Evolutionary conservation across 345 rosid species (phyloP), one percentile per base, ranked within the genome.

Genomic region (Euclidium syriacum): DNA sequence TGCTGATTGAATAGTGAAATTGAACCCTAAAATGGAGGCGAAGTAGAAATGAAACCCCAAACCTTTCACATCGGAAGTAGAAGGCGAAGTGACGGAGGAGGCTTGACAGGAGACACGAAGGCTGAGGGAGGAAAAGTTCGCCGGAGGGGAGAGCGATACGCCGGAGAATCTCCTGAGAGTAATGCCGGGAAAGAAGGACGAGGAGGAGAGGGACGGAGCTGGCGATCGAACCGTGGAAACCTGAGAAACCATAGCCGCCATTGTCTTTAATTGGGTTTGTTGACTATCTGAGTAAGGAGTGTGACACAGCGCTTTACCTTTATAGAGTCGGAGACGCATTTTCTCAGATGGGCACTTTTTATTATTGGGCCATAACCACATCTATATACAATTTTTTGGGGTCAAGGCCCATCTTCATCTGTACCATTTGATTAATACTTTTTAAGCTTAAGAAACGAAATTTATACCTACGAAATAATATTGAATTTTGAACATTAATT

Each of bases 191-290:
- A 76, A 66, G 55, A 80, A 54, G 32, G 91, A 77, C 2, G 79
- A 58, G 27, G 83, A 76, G 26, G 79, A 63, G 69, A 60, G 58
- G 48, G 81, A 58, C 54, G 54, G 41, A 40, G 72, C 62, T 23
- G 60, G 75, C 2, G 86, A 77, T 55, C 80, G 77, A 44, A 62
- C 27, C 18, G 65, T 47, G 3, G 64, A 62, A 34, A 62, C 59
- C 68, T 75, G 83, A 68, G 74, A 74, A 44, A 84, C 69, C 55
- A 87, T 74, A 78, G 94, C 86, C 80, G 90, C 84, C 95, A 85
- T 87, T 50, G 64, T 42, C 15, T 15, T 36, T 5, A n/a, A 16
- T 15, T 29, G 14, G 14, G 20, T n/a, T 56, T 39, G 5, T 11
- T 51, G 43, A 47, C 40, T 68, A 3, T 5, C 60, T 50, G 11